Conservation (phyloP, 352 stramenopile species). For the Phytophthora vignae region DNA sequence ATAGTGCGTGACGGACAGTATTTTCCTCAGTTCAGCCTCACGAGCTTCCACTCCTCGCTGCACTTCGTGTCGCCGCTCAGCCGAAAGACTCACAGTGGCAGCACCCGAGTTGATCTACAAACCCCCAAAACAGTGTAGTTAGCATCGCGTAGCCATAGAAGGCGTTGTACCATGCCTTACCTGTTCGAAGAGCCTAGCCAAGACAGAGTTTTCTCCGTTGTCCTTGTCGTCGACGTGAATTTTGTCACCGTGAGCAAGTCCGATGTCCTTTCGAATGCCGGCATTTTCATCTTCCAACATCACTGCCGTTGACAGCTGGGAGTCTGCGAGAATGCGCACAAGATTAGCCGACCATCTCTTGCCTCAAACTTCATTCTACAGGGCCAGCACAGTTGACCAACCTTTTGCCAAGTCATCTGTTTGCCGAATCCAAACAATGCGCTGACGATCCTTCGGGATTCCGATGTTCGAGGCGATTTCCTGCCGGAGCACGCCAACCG, state of each 20-base stretch:
- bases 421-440: constrained; percentile 91
- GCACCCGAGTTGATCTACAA: constrained; percentile 85
- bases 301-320: constrained; percentile 72
- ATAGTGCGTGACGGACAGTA: constrained; percentile 85
- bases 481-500: constrained; percentile 70
- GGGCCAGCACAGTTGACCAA: constrained; percentile 20
- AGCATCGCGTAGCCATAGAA: neutral
- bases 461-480: constrained; percentile 86
- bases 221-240: constrained; percentile 89
- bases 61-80: constrained; percentile 88
- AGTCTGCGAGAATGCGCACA: constrained; percentile 48
- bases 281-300: constrained; percentile 75
- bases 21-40: constrained; percentile 85
- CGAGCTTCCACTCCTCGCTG: constrained; percentile 84
- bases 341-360: neutral
- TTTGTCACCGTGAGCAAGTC: constrained; percentile 88
- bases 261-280: constrained; percentile 83
- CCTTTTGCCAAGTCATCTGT: constrained; percentile 87
- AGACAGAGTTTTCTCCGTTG: constrained; percentile 78
- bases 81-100: constrained; percentile 83
- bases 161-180: constrained; percentile 27
- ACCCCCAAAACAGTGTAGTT: constrained; percentile 6
- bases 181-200: constrained; percentile 85
- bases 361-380: neutral
- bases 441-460: constrained; percentile 82